phyloP scores from a whole-genome alignment of 2,329 filamentous ascomycete genomes.

The Neofusicoccum cordaticola region DNA sequence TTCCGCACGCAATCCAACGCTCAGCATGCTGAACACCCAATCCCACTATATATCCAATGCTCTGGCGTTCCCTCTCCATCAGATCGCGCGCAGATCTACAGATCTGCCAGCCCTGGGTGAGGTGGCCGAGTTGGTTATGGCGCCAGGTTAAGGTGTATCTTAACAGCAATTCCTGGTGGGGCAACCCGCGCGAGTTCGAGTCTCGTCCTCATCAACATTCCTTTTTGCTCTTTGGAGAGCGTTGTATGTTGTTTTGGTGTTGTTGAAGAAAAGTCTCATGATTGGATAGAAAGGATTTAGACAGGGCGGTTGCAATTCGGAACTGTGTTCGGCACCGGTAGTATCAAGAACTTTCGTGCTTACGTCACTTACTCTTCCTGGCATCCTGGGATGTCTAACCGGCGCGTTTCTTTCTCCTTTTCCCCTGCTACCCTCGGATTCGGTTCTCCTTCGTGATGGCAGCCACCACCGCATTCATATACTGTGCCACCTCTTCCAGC shows the following conservation, averaged over 20 bases:
- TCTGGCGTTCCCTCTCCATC: neutral
- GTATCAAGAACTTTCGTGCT: too few species aligned
- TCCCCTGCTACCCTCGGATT: too few species aligned
- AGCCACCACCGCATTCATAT: neutral
- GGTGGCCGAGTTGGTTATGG: slow-evolving; percentile 18
- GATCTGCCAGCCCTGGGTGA: neutral
- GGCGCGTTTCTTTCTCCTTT: too few species aligned
- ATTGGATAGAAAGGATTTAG: too few species aligned
- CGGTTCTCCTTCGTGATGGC: neutral
- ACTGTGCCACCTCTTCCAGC: too few species aligned
- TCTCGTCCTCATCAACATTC: slow-evolving; percentile 13
- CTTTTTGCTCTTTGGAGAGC: neutral
- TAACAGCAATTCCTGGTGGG: slow-evolving; percentile 14
- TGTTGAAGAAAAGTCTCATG: too few species aligned
- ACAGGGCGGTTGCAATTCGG: too few species aligned
- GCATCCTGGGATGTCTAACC: too few species aligned
- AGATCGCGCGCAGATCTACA: neutral
- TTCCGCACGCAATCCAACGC: neutral
- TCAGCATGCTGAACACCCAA: neutral
- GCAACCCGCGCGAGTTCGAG: slow-evolving; percentile 17
- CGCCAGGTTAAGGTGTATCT: slow-evolving; percentile 15
- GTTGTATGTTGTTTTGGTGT: too few species aligned
- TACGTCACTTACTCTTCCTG: too few species aligned
- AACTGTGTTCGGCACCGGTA: too few species aligned
- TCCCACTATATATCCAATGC: neutral